A percentile compares a stretch with the other conserved stretches of the same genome.
Evolutionary conservation across 257 asterid species (phyloP).

Genomic region (Schizonepeta tenuifolia): DNA sequence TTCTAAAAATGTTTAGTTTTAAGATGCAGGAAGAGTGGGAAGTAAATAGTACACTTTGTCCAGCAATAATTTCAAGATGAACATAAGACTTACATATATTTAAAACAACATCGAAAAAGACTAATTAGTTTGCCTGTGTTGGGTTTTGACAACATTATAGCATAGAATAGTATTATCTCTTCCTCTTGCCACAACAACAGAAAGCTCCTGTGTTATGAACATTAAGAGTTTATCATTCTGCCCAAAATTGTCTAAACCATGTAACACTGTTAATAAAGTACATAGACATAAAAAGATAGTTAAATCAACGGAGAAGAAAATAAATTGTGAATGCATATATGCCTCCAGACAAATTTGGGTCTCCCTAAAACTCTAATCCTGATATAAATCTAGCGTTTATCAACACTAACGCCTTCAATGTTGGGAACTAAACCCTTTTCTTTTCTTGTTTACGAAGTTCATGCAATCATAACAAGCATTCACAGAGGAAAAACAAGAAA

Average conservation of each 20-base stretch:
- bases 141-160: constrained; percentile 92
- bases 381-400: neutral
- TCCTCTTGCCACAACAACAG: constrained; percentile 96
- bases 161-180: constrained; percentile 64
- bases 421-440: neutral
- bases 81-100: neutral
- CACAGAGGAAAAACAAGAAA: too few species aligned
- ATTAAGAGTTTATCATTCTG: constrained; percentile 14
- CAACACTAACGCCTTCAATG: neutral
- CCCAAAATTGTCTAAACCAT: constrained; percentile 9
- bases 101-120: too few species aligned
- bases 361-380: neutral
- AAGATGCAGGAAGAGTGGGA: constrained; percentile 12
- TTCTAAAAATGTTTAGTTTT: neutral
- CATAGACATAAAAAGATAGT: constrained; percentile 18
- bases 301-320: neutral
- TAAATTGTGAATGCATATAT: neutral
- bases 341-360: constrained; percentile 12
- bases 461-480: constrained; percentile 1
- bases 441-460: neutral
- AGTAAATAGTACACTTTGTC: constrained; percentile 7
- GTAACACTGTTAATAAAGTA: neutral
- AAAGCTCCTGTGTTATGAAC: constrained; percentile 68
- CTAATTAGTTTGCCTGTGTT: constrained; percentile 66
- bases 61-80: neutral